Evolutionary conservation across 306 rosid species (phyloP).

Genomic region (Trifolium repens): DNA sequence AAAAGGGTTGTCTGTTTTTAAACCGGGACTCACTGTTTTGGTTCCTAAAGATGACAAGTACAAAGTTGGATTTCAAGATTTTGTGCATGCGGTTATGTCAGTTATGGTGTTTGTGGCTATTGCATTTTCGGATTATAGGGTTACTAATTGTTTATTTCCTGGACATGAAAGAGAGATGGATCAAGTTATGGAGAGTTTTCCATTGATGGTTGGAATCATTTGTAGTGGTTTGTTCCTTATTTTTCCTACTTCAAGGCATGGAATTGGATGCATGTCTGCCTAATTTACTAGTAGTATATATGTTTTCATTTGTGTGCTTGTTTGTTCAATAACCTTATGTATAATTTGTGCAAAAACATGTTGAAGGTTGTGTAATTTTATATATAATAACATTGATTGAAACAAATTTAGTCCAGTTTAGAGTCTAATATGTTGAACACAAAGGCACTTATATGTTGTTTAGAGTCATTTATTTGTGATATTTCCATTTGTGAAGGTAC

Average conservation of each 20-base stretch:
- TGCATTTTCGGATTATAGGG: constrained; percentile 77
- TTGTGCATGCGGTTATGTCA: constrained; percentile 78
- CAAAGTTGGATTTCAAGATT: constrained; percentile 51
- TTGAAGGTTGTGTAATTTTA: not conserved
- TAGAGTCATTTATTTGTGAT: too few species aligned
- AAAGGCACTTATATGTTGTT: too few species aligned
- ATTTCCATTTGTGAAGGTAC: too few species aligned
- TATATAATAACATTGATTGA: not conserved
- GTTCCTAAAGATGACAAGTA: constrained; percentile 60
- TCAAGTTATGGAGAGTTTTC: constrained; percentile 78
- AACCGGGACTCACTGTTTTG: constrained; percentile 51
- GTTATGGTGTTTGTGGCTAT: constrained; percentile 77
- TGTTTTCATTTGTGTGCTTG: not conserved
- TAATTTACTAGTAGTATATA: constrained; percentile 23
- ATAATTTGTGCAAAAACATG: not conserved
- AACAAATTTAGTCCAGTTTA: not conserved
- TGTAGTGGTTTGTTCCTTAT: constrained; percentile 76
- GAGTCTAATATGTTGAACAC: too few species aligned
- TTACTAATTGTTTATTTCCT: constrained; percentile 64
- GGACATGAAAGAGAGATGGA: constrained; percentile 74
- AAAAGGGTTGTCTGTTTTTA: constrained; percentile 66
- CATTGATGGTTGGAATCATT: constrained; percentile 68
- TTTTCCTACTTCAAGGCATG: constrained; percentile 68
- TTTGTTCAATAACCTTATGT: not conserved
- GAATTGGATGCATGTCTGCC: constrained; percentile 74